Conservation (phyloP, 345 rosid genomes). For the Rhodamnia rubescens region DNA sequence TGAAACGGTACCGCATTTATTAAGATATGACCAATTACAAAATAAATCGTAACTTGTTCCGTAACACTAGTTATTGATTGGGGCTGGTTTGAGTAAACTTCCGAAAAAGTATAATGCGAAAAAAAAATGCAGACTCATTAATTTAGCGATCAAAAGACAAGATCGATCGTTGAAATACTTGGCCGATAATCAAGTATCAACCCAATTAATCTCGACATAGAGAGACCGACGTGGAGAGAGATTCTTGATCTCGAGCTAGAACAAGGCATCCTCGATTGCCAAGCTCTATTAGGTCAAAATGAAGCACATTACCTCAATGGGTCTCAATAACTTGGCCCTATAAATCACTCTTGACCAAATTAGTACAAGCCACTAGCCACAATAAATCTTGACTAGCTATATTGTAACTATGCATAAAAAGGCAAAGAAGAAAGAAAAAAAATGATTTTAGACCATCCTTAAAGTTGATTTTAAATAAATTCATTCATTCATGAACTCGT, state of each 20-base stretch:
- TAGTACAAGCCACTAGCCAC: neutral
- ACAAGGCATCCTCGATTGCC: neutral
- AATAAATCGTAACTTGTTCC: neutral
- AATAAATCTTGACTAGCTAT: neutral
- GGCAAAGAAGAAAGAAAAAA: no score
- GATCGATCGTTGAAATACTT: neutral
- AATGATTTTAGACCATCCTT: no score
- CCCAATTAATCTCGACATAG: neutral
- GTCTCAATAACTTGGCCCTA: neutral
- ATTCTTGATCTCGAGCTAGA: neutral
- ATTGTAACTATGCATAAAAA: no score
- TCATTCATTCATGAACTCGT: no score
- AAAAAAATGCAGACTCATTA: accelerated
- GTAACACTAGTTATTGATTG: neutral
- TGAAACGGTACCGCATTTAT: neutral
- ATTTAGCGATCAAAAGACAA: neutral
- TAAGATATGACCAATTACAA: neutral
- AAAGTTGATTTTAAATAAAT: no score
- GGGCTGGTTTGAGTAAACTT: neutral
- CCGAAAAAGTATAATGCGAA: neutral
- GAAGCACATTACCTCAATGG: neutral
- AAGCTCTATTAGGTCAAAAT: neutral
- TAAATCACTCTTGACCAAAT: neutral
- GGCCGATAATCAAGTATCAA: neutral
- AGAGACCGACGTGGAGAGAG: neutral